Conservation (phyloP, 441 rosid species). For the Jatropha multifida region DNA sequence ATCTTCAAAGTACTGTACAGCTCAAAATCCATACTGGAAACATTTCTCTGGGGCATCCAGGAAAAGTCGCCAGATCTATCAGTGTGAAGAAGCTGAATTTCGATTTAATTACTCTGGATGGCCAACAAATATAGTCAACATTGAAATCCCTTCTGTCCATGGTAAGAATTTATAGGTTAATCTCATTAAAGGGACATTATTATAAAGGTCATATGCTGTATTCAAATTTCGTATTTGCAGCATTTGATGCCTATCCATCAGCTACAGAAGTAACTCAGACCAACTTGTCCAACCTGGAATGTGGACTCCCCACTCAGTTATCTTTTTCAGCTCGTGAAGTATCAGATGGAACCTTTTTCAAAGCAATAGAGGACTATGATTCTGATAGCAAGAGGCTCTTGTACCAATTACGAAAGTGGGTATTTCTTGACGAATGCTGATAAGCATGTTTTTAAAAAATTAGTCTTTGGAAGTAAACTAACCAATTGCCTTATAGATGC, state of each 20-base stretch:
- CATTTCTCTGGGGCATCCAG: conserved; percentile 63
- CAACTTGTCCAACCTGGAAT: conserved; percentile 78
- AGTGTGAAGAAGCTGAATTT: conserved; percentile 80
- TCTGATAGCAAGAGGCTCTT: conserved; percentile 87
- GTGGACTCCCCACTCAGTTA: conserved; percentile 84
- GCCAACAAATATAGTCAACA: conserved; percentile 91
- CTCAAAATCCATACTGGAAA: conserved; percentile 63
- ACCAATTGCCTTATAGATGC: conserved; percentile 3
- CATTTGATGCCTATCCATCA: conserved; percentile 67
- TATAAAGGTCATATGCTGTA: conserved; percentile 17
- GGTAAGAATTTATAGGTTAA: conserved; percentile 46
- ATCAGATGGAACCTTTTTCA: conserved; percentile 94
- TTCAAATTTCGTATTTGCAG: conserved; percentile 39
- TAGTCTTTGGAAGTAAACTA: not conserved
- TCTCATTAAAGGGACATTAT: conserved; percentile 16
- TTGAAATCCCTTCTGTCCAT: conserved; percentile 79
- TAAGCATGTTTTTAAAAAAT: not conserved
- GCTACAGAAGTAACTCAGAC: conserved; percentile 49
- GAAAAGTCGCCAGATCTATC: conserved; percentile 58
- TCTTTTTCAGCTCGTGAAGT: conserved; percentile 97
- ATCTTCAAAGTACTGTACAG: conserved; percentile 78
- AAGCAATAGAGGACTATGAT: conserved; percentile 91
- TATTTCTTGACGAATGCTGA: conserved; percentile 22
- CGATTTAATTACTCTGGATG: conserved; percentile 87
- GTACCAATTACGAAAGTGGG: conserved; percentile 77